Evolutionary conservation across 495 filamentous ascomycete genomes (phyloP).

Genomic region (Daldinia vernicosa): DNA sequence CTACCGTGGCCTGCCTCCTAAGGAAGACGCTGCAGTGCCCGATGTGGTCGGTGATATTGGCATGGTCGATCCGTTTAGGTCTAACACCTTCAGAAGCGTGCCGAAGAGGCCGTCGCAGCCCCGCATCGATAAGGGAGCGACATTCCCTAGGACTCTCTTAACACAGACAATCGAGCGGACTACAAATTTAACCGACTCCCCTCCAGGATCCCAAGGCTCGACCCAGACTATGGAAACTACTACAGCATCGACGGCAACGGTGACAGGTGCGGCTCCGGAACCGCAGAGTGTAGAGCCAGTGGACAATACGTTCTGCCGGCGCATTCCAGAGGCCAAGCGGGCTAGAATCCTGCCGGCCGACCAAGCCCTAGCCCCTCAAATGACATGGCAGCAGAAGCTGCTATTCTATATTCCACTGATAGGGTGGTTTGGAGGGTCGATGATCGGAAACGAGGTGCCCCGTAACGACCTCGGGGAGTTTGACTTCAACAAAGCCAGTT

Average conservation of each 20-base stretch:
- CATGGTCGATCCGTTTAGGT: slow-evolving; percentile 34
- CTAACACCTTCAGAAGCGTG: slow-evolving; percentile 15
- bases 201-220: slow-evolving; percentile 54
- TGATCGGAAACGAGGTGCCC: slow-evolving; percentile 82
- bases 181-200: slow-evolving; percentile 31
- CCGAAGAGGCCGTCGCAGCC: slow-evolving; percentile 27
- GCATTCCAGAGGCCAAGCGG: slow-evolving; percentile 59
- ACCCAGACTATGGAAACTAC: slow-evolving; percentile 59
- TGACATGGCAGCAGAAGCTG: slow-evolving; percentile 66
- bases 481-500: slow-evolving; percentile 75
- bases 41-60: slow-evolving; percentile 50
- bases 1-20: slow-evolving; percentile 75
- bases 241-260: slow-evolving; percentile 69
- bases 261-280: slow-evolving; percentile 52
- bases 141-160: slow-evolving; percentile 13
- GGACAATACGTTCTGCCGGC: slow-evolving; percentile 49
- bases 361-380: slow-evolving; percentile 73
- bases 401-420: slow-evolving; percentile 69
- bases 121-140: slow-evolving; percentile 16
- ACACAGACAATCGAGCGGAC: background rate
- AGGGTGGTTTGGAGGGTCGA: slow-evolving; percentile 76
- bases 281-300: slow-evolving; percentile 38
- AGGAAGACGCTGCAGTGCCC: slow-evolving; percentile 68
- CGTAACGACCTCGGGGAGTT: slow-evolving; percentile 81
- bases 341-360: slow-evolving; percentile 61